phyloP scores from a whole-genome alignment of 257 asterid species.

The Rhazya stricta region DNA sequence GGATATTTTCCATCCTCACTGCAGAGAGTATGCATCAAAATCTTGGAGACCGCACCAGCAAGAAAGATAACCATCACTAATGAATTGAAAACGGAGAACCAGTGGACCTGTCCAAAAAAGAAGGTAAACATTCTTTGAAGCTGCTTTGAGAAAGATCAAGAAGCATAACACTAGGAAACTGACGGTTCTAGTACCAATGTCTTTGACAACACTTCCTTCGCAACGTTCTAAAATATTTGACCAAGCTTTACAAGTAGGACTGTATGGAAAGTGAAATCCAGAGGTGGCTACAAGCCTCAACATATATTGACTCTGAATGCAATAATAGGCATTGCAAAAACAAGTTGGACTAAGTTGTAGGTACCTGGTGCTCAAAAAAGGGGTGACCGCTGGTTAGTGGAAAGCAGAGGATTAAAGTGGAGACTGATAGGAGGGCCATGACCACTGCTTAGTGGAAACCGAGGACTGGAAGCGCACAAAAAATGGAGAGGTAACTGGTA shows the following conservation, averaged over 20 bases:
- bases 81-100: slow-evolving; percentile 78
- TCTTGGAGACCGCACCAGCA: slow-evolving; percentile 75
- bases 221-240: background rate
- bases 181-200: background rate
- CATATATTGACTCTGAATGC: background rate
- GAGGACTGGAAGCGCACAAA: background rate
- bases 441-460: background rate
- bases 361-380: slow-evolving; percentile 80
- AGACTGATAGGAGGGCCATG: background rate
- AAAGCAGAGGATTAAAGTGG: background rate
- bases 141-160: background rate
- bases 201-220: background rate
- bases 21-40: slow-evolving; percentile 77
- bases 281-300: background rate
- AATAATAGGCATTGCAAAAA: background rate
- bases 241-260: background rate
- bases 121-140: slow-evolving; percentile 10
- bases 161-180: background rate
- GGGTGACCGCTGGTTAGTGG: slow-evolving; percentile 76
- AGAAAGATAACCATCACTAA: slow-evolving; percentile 87
- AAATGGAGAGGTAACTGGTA: background rate
- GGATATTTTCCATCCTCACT: slow-evolving; percentile 75
- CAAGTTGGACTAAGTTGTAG: background rate
- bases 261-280: background rate
- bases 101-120: slow-evolving; percentile 59